Evolutionary conservation across 2,329 filamentous ascomycete genomes (phyloP).

Genomic region (Colletotrichum simmondsii): DNA sequence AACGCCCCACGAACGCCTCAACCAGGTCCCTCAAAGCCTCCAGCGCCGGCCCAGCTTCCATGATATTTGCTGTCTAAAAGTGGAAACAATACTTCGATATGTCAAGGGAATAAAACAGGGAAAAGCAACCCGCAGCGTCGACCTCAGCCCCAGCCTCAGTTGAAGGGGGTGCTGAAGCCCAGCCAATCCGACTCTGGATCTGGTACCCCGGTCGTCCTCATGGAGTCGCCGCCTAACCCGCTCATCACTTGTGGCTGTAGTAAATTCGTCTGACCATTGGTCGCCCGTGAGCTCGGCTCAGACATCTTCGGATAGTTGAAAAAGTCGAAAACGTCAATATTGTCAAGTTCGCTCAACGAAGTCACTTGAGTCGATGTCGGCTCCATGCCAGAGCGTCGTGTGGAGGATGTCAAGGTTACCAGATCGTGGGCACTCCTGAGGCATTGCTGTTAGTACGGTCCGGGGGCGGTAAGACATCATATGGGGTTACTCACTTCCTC

Average conservation of each 20-base stretch:
- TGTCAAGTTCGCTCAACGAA: slow-evolving; percentile 53
- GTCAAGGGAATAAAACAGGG: background rate
- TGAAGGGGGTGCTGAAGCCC: slow-evolving; percentile 35
- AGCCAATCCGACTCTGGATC: slow-evolving; percentile 47
- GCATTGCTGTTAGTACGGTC: slow-evolving; percentile 16
- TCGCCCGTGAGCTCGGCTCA: slow-evolving; percentile 28
- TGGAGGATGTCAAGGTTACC: slow-evolving; percentile 48
- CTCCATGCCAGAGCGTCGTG: slow-evolving; percentile 49
- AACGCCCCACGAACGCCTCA: slow-evolving; percentile 26
- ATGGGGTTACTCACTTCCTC: slow-evolving; percentile 48
- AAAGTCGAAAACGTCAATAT: slow-evolving; percentile 57
- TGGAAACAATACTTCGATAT: background rate
- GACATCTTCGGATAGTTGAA: slow-evolving; percentile 54
- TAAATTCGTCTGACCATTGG: slow-evolving; percentile 39
- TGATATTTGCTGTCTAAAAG: background rate
- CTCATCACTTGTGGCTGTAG: slow-evolving; percentile 38
- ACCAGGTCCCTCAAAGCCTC: slow-evolving; percentile 7
- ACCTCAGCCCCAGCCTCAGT: slow-evolving; percentile 21
- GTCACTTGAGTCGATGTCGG: slow-evolving; percentile 50
- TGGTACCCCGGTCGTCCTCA: slow-evolving; percentile 39
- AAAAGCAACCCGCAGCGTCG: background rate
- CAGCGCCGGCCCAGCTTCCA: slow-evolving; percentile 11
- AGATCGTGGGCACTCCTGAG: slow-evolving; percentile 51
- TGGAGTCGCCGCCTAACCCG: slow-evolving; percentile 36
- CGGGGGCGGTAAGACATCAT: background rate